Conservation (phyloP, 1,139 yeast genomes). For the Pichia sp. region DNA sequence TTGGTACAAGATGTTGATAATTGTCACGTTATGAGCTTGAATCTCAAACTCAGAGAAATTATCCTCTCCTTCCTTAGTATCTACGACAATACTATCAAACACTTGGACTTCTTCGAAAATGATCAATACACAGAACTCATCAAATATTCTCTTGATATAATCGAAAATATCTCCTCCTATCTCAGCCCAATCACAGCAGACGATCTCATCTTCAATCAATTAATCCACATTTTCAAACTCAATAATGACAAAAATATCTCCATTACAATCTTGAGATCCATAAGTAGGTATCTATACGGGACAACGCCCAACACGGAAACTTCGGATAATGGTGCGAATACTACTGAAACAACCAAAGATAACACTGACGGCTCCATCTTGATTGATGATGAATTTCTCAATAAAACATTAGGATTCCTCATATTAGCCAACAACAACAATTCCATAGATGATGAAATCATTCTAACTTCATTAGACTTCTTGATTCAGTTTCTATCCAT, state of each 20-base stretch:
- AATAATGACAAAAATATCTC: slow-evolving; percentile 52
- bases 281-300: slow-evolving; percentile 42
- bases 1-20: slow-evolving; percentile 75
- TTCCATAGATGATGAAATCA: slow-evolving; percentile 43
- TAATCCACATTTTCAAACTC: slow-evolving; percentile 39
- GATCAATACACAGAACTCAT: slow-evolving; percentile 51
- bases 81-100: slow-evolving; percentile 8
- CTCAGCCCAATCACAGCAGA: slow-evolving; percentile 63
- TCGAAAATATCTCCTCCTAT: slow-evolving; percentile 81
- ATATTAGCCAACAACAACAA: slow-evolving; percentile 28
- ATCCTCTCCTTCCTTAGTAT: slow-evolving; percentile 40
- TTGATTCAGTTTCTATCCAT: slow-evolving; percentile 51
- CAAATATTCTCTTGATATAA: slow-evolving; percentile 66
- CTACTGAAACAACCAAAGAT: background rate
- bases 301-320: background rate
- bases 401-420: slow-evolving; percentile 40
- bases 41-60: slow-evolving; percentile 40
- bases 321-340: background rate
- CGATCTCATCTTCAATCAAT: slow-evolving; percentile 51
- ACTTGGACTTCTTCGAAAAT: slow-evolving; percentile 15
- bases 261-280: slow-evolving; percentile 46
- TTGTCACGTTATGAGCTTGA: slow-evolving; percentile 69
- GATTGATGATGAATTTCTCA: slow-evolving; percentile 31
- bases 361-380: slow-evolving; percentile 36
- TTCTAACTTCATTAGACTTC: slow-evolving; percentile 60